A percentile compares a stretch with the other conserved stretches of the same genome.
Evolutionary conservation across 148 eudicot genomes (phyloP).

Genomic region (Vaccinium vitisidaea): DNA sequence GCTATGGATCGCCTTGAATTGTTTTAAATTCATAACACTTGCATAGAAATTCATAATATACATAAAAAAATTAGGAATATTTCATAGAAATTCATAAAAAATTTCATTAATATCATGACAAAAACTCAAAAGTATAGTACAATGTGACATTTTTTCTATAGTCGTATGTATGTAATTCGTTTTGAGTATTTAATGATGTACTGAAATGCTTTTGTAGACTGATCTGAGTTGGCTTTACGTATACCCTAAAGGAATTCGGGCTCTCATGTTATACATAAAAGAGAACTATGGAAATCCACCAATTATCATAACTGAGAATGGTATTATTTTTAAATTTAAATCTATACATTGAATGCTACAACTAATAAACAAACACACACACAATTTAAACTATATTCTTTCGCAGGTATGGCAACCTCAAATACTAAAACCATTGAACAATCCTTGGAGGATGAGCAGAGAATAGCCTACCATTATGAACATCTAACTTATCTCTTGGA

Average conservation of each 20-base stretch:
- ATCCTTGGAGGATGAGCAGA: constrained; percentile 16
- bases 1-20: neutral
- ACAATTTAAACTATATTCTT: neutral
- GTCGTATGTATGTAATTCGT: neutral
- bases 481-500: constrained; percentile 12
- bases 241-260: constrained; percentile 17
- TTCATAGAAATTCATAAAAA: neutral
- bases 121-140: no score
- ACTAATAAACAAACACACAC: neutral
- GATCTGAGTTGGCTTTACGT: constrained; percentile 12
- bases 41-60: neutral
- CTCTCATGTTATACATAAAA: constrained; percentile 16
- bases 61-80: no score
- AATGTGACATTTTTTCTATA: no score
- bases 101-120: no score
- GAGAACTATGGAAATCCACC: constrained; percentile 18
- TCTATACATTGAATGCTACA: neutral
- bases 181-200: neutral
- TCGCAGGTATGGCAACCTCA: constrained; percentile 6
- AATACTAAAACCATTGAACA: neutral
- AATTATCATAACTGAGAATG: constrained; percentile 20
- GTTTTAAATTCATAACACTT: neutral
- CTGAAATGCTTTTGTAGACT: constrained; percentile 16
- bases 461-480: constrained; percentile 7
- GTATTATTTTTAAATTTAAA: neutral